Conservation (phyloP, 1,284 basidiomycete species). For the Lentinula novae-zelandiae region DNA sequence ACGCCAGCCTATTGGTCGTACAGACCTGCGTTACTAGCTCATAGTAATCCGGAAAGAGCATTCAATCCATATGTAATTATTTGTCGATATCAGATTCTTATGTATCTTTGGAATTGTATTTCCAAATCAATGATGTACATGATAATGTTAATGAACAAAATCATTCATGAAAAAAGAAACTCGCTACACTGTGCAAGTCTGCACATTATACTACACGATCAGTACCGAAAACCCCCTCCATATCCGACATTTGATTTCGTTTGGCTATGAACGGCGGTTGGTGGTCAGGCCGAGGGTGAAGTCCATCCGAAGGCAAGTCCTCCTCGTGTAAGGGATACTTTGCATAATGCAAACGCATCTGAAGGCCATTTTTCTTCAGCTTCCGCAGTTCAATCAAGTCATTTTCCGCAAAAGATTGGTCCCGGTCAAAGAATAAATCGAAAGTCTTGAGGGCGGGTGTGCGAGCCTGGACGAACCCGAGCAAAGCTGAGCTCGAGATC, state of each 20-base stretch:
- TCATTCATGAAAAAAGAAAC: no score
- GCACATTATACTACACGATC: no score
- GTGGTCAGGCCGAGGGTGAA: background rate
- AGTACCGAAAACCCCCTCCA: background rate
- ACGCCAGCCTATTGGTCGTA: constrained; percentile 58
- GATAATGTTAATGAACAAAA: no score
- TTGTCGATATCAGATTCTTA: no score
- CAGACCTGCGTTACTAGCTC: constrained; percentile 38
- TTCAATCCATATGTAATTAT: no score
- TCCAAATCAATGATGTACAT: no score
- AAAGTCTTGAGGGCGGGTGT: background rate
- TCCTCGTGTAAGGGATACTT: background rate
- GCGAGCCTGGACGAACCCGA: background rate
- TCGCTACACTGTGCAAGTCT: no score
- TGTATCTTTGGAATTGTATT: no score
- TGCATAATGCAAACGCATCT: background rate
- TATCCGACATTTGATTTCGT: background rate
- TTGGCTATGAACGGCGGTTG: no score
- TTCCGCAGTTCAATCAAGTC: background rate
- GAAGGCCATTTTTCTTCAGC: background rate
- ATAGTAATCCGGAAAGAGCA: background rate
- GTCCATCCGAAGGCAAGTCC: background rate
- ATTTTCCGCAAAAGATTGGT: background rate
- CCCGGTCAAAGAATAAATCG: background rate
- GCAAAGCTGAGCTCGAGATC: background rate